phyloP scores from a whole-genome alignment of 1,284 basidiomycete species.

The Mycena citricolor region DNA sequence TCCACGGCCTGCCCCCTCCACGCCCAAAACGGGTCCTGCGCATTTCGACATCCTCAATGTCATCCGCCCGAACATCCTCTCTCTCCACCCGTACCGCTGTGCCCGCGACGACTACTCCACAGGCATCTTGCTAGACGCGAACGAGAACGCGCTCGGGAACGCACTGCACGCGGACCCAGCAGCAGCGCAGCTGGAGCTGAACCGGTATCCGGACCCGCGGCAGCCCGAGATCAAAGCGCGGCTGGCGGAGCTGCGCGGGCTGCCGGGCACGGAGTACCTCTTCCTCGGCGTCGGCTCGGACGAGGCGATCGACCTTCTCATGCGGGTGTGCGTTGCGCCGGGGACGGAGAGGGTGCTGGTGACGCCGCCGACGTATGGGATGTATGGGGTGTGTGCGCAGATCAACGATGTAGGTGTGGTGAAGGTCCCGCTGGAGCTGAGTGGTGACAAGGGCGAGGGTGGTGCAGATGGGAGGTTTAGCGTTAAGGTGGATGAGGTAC shows the following conservation, averaged over 20 bases:
- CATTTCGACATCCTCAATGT: conserved; percentile 85
- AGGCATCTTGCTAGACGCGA: conserved; percentile 96
- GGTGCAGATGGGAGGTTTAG: conserved; percentile 78
- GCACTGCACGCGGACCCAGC: conserved; percentile 53
- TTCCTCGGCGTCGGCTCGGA: conserved; percentile 98
- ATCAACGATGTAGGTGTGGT: conserved; percentile 92
- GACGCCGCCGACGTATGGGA: conserved; percentile 96
- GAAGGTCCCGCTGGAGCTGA: conserved; percentile 75
- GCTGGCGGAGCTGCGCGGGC: conserved; percentile 69
- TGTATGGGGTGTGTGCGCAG: conserved; percentile 95
- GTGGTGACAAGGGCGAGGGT: conserved; percentile 57
- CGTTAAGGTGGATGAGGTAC: conserved; percentile 72
- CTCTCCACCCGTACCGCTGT: conserved; percentile 91
- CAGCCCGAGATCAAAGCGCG: conserved; percentile 78
- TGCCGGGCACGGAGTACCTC: conserved; percentile 71
- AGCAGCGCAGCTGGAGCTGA: conserved; percentile 56
- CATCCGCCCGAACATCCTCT: conserved; percentile 91
- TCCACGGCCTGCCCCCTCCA: conserved; percentile 40
- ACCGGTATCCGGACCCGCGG: conserved; percentile 87
- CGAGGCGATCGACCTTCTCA: conserved; percentile 94
- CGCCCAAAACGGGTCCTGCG: conserved; percentile 51
- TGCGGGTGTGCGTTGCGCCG: conserved; percentile 86
- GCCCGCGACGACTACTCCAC: conserved; percentile 94
- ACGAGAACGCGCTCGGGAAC: conserved; percentile 94
- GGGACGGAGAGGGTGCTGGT: conserved; percentile 80